Evolutionary conservation across 306 rosid genomes (phyloP), one percentile per base, ranked within the genome.

Genomic region (Ochetophila trinervis): DNA sequence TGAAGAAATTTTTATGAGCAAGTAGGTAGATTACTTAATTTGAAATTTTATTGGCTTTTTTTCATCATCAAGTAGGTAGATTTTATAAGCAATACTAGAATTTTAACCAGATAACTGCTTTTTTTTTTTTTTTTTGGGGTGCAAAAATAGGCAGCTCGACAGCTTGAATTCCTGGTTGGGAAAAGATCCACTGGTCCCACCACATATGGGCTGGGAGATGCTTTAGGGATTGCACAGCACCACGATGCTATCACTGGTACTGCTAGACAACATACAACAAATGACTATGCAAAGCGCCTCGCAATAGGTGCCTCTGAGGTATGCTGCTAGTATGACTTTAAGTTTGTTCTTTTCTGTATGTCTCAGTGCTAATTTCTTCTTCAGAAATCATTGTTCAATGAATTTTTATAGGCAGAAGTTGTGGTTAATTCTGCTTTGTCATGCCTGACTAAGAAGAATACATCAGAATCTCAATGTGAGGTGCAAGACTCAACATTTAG

Each of bases 171-270:
- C 74, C 77, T 89, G 27, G 81, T 72, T 9, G 90, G 90, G 50
- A 85, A 81, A 68, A 69, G 53, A 64, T 68, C 82, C 32, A 24
- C 59, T 11, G 40, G 59, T 19, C 75, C 70, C 53, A 20, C 55
- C 34, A 80, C 91, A 57, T 73, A 37, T 65, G 68, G 52, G 68
- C 95, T 91, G 1, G 98, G 81, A 45, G 96, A 89, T 72, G 95
- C 95, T 70, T 79, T 91, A 57, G 98, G 96, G 72, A 79, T 80
- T 63, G 85, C 78, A 24, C 98, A 92, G 68, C 98, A 89, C 69
- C 98, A 92, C 30, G 98, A 89, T 85, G 98, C 96, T 47, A 82
- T 80, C 62, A 55, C 76, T 13, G 98, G 98, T 57, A 91, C 98
- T 37, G 92, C 98, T 57, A 78, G 82, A 63, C 96, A 91, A 37